Conservation (phyloP, 2,329 filamentous ascomycete species). For the Aaosphaeria arxii region DNA sequence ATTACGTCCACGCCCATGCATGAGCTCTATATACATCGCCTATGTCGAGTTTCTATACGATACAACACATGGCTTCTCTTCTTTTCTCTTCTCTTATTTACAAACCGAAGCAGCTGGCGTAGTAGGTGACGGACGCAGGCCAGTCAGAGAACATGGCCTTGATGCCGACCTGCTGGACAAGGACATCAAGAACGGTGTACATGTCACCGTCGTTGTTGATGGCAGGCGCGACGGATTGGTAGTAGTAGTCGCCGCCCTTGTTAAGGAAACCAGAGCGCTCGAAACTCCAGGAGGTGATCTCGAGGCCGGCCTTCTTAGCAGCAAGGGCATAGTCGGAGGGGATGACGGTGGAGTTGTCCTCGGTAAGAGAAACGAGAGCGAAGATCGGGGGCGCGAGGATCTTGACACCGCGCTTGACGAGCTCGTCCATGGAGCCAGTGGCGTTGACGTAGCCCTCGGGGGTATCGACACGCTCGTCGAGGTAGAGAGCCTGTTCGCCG, state of each 20-base stretch:
- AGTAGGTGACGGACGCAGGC: conserved; percentile 67
- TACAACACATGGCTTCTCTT: background rate
- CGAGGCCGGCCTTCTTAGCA: conserved; percentile 59
- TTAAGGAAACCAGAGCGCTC: conserved; percentile 63
- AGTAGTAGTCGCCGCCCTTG: conserved; percentile 46
- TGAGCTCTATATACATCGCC: too few species aligned
- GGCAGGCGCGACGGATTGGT: conserved; percentile 44
- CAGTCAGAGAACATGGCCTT: conserved; percentile 66
- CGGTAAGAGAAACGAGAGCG: conserved; percentile 56
- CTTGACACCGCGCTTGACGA: conserved; percentile 57
- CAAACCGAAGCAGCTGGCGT: conserved; percentile 65
- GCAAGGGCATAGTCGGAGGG: conserved; percentile 61
- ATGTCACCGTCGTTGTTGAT: conserved; percentile 62
- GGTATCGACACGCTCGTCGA: conserved; percentile 58
- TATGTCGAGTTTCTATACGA: background rate
- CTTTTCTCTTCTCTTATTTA: conserved; percentile 4
- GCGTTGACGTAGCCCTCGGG: conserved; percentile 52
- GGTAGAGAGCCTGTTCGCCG: conserved; percentile 60
- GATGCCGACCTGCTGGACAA: conserved; percentile 60
- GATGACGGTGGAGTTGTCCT: conserved; percentile 52
- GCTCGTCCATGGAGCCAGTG: conserved; percentile 54
- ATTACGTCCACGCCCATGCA: too few species aligned
- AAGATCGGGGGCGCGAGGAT: conserved; percentile 63
- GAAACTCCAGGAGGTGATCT: conserved; percentile 67
- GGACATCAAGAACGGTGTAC: conserved; percentile 63